Conservation (phyloP, 1,284 basidiomycete species). For the Coniferiporia sulphurascens region DNA sequence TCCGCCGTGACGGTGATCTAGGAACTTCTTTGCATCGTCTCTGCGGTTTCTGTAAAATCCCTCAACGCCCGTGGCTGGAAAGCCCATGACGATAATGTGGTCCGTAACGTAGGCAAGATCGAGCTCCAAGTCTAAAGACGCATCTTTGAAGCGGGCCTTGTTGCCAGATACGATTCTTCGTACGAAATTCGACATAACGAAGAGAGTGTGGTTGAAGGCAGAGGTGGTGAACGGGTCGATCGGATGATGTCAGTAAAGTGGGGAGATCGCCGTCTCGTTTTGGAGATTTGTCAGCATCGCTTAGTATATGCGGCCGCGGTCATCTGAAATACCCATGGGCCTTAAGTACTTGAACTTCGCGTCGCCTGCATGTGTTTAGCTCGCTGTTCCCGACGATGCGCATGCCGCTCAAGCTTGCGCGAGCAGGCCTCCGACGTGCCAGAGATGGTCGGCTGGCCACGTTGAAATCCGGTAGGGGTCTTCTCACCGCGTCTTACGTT, state of each 20-base stretch:
- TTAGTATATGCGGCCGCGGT: background rate
- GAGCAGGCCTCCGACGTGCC: background rate
- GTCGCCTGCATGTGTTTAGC: background rate
- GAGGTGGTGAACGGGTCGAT: background rate
- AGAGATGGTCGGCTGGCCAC: background rate
- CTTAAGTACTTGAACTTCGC: too few relatives aligned
- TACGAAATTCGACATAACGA: constrained; percentile 52
- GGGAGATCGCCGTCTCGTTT: background rate
- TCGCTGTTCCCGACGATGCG: background rate
- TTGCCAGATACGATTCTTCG: constrained; percentile 67
- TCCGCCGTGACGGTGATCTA: constrained; percentile 68
- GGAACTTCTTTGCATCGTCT: constrained; percentile 74
- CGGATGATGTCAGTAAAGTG: background rate
- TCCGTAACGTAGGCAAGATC: constrained; percentile 85
- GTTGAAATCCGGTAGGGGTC: background rate
- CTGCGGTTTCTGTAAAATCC: constrained; percentile 78
- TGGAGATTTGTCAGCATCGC: background rate
- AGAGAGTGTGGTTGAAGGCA: background rate
- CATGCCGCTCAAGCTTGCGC: background rate
- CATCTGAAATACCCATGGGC: too few relatives aligned
- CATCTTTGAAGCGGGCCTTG: constrained; percentile 77
- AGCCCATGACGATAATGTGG: constrained; percentile 84
- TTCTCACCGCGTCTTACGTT: constrained; percentile 41
- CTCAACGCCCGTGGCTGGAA: constrained; percentile 78
- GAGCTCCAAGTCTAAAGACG: constrained; percentile 63